These are phyloP conservation scores for Auricularia auricula-judae DNA, from an alignment of 768 basidiomycete species.

Conservation along the genomic window DNA sequence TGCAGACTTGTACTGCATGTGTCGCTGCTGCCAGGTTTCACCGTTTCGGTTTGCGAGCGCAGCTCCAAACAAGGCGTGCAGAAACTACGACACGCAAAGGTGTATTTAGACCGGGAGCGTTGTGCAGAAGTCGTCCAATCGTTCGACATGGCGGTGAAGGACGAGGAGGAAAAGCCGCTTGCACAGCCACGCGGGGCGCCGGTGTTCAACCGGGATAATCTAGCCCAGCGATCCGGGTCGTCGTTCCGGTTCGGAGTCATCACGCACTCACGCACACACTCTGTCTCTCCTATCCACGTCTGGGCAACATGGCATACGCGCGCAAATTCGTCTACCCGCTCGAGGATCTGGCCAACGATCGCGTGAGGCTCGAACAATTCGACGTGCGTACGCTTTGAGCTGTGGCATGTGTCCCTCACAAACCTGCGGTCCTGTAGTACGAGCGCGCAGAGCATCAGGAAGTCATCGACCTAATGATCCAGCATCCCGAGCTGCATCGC, in stretches of 20 bases:
- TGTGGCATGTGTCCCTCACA: no score
- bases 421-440: conserved; percentile 3
- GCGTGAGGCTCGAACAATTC: conserved; percentile 39
- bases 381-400: conserved; percentile 11
- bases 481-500: conserved; percentile 31
- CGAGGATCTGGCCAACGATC: conserved; percentile 29
- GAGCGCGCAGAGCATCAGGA: conserved; percentile 32
- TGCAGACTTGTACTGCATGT: no score
- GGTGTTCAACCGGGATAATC: neutral
- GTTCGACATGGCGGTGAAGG: no score
- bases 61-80: no score
- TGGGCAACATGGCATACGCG: neutral
- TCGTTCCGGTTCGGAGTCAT: neutral
- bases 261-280: no score
- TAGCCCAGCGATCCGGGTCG: neutral
- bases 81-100: no score
- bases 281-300: no score
- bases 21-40: no score
- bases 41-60: no score
- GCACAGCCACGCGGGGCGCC: neutral
- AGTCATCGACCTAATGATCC: conserved; percentile 24
- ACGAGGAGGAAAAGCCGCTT: no score
- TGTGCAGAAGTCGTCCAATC: no score
- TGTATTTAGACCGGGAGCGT: no score
- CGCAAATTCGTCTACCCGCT: neutral